A percentile compares a stretch with the other conserved stretches of the same genome.
These are phyloP conservation scores for Albatrellus ellisii DNA, from an alignment of 768 basidiomycete genomes.

Conservation along the genomic window DNA sequence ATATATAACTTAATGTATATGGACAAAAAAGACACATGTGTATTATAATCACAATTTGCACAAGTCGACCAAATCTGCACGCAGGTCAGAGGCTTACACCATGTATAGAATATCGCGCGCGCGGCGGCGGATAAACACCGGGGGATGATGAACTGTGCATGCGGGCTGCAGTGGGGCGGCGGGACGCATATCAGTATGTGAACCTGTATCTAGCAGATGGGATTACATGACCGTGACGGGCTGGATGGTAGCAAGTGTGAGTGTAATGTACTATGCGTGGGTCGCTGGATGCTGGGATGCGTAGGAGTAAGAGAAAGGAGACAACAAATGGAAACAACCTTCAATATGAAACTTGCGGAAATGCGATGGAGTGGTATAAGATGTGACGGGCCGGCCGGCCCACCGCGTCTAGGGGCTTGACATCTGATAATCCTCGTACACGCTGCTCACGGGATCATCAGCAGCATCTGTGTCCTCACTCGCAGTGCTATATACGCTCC, in stretches of 20 bases:
- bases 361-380: background rate
- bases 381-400: background rate
- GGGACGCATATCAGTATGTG: no score
- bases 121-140: no score
- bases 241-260: background rate
- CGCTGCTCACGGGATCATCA: background rate
- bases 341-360: background rate
- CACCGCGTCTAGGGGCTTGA: background rate
- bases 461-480: conserved; percentile 1
- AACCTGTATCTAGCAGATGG: no score
- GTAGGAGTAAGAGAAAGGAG: background rate
- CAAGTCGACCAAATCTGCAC: no score
- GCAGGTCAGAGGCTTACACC: no score
- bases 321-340: background rate
- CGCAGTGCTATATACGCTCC: conserved; percentile 9
- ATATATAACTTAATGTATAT: no score
- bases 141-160: no score
- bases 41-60: no score
- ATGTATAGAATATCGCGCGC: no score
- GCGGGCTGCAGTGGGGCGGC: no score
- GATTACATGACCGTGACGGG: background rate
- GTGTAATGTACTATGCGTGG: background rate
- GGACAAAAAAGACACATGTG: no score
- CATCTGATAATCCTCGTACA: background rate
- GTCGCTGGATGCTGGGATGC: background rate